phyloP scores from a whole-genome alignment of 2,329 filamentous ascomycete species.

The Scytalidium sp. region DNA sequence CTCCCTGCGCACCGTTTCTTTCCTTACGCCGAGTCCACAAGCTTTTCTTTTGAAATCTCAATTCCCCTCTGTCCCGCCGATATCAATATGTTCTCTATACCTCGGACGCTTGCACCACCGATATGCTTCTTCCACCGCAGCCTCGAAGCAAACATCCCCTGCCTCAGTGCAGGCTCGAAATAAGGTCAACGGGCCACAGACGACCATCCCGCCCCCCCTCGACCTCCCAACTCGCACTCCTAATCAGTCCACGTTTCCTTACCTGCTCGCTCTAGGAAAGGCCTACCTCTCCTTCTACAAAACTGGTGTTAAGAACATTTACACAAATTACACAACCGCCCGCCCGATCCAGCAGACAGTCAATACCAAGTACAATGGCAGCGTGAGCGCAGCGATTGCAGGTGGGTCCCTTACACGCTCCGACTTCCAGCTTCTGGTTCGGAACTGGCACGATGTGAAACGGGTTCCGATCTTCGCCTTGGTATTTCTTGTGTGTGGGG shows the following conservation, averaged over 20 bases:
- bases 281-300: conserved; percentile 87
- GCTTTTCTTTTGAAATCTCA: conserved; percentile 6
- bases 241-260: conserved; percentile 37
- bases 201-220: conserved; percentile 71
- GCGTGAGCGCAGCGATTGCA: conserved; percentile 27
- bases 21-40: conserved; percentile 9
- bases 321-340: conserved; percentile 56
- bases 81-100: conserved; percentile 35
- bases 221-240: conserved; percentile 54
- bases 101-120: conserved; percentile 32
- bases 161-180: conserved; percentile 11
- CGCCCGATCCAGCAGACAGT: conserved; percentile 45
- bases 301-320: conserved; percentile 72
- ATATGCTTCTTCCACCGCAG: conserved; percentile 40
- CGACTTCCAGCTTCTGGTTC: conserved; percentile 66
- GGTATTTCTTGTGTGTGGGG: conserved; percentile 74
- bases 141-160: conserved; percentile 9
- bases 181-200: conserved; percentile 65
- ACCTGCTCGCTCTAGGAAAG: conserved; percentile 49
- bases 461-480: conserved; percentile 76
- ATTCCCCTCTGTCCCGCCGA: conserved; percentile 32
- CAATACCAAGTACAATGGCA: conserved; percentile 33
- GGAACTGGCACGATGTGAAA: conserved; percentile 69
- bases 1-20: conserved; percentile 19
- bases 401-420: conserved; percentile 52